phyloP scores from a whole-genome alignment of 176 grass and related monocot genomes.

The Olyra latifolia region DNA sequence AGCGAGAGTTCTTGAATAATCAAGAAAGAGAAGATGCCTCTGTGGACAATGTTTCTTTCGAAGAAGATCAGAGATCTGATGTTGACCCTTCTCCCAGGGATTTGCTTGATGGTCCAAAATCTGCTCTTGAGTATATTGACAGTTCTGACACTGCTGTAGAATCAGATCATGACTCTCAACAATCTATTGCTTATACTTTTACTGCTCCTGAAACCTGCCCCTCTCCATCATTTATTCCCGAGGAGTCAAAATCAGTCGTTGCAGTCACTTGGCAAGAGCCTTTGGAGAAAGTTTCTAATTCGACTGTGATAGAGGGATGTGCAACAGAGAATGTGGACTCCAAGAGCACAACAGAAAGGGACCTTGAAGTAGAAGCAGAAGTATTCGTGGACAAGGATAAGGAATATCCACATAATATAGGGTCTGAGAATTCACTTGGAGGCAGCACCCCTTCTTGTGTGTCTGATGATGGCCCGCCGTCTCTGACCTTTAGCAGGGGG shows the following conservation, averaged over 20 bases:
- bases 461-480: conserved; percentile 57
- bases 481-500: conserved; percentile 51
- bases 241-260: conserved; percentile 66
- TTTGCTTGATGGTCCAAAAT: conserved; percentile 37
- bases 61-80: conserved; percentile 60
- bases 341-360: conserved; percentile 48
- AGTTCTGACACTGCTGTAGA: conserved; percentile 54
- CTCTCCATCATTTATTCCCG: conserved; percentile 42
- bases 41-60: conserved; percentile 42
- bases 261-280: conserved; percentile 52
- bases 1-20: conserved; percentile 29
- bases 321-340: conserved; percentile 34
- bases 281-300: conserved; percentile 31
- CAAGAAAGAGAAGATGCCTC: conserved; percentile 47
- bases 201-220: conserved; percentile 48
- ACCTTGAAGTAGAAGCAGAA: conserved; percentile 52
- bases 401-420: conserved; percentile 41
- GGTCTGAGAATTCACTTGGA: conserved; percentile 45
- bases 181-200: conserved; percentile 44
- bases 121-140: conserved; percentile 49
- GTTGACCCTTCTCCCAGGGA: conserved; percentile 38
- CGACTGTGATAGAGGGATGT: conserved; percentile 37
- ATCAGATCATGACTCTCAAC: conserved; percentile 58
- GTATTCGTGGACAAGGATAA: conserved; percentile 46
- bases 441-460: conserved; percentile 27